Evolutionary conservation across 2,329 filamentous ascomycete genomes (phyloP).

Genomic region (Ramichloridium luteum): DNA sequence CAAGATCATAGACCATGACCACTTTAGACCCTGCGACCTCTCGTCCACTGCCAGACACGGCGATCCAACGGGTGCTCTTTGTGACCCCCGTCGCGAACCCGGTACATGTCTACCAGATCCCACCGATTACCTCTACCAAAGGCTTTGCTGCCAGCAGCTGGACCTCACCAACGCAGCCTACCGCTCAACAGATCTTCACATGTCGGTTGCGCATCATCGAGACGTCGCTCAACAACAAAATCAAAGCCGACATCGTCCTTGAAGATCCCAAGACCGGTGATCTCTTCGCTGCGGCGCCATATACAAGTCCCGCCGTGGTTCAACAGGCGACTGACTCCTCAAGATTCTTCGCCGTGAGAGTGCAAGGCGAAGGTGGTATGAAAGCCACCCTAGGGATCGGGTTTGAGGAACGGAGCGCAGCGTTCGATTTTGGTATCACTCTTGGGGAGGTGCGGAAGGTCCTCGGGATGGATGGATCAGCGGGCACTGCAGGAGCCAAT

Average conservation of each 20-base stretch:
- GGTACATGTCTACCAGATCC: slow-evolving; percentile 81
- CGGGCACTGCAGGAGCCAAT: slow-evolving; percentile 18
- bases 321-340: slow-evolving; percentile 68
- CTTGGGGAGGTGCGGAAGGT: slow-evolving; percentile 66
- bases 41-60: slow-evolving; percentile 45
- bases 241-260: slow-evolving; percentile 53
- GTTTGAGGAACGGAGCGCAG: slow-evolving; percentile 75
- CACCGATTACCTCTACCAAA: slow-evolving; percentile 62
- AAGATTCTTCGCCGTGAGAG: slow-evolving; percentile 73
- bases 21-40: slow-evolving; percentile 60
- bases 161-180: slow-evolving; percentile 54
- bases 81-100: slow-evolving; percentile 45
- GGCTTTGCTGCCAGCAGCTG: slow-evolving; percentile 68
- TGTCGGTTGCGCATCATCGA: slow-evolving; percentile 53
- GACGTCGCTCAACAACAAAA: slow-evolving; percentile 18
- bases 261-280: slow-evolving; percentile 62
- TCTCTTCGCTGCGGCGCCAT: slow-evolving; percentile 75
- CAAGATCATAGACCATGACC: slow-evolving; percentile 44
- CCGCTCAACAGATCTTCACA: slow-evolving; percentile 68
- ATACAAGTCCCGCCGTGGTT: slow-evolving; percentile 52
- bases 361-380: slow-evolving; percentile 60
- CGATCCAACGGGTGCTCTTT: slow-evolving; percentile 78
- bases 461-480: slow-evolving; percentile 48
- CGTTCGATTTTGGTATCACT: slow-evolving; percentile 73
- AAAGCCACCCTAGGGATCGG: slow-evolving; percentile 75